Conservation (phyloP, 257 asterid species). For the Paraleonurus japonicus region DNA sequence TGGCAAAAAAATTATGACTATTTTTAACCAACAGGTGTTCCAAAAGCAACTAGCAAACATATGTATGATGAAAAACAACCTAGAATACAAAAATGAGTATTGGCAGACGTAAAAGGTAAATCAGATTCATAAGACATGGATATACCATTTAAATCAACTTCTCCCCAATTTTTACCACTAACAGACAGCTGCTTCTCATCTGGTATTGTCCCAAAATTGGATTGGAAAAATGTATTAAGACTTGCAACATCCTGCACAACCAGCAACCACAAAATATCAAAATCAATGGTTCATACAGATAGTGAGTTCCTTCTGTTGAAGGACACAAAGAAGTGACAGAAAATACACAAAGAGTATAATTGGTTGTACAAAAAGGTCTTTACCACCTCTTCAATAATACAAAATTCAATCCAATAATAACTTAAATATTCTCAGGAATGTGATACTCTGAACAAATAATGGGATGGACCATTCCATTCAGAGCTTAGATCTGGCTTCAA, state of each 20-base stretch:
- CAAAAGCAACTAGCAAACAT: not conserved
- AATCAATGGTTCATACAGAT: not conserved
- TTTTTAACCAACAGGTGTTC: not conserved
- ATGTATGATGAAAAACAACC: not conserved
- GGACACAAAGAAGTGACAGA: conserved; percentile 10
- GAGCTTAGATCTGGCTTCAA: too few species aligned
- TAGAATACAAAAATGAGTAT: not conserved
- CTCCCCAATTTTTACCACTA: conserved; percentile 99
- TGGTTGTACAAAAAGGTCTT: too few species aligned
- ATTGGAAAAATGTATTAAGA: conserved; percentile 70
- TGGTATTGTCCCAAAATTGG: conserved; percentile 60
- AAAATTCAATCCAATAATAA: not conserved
- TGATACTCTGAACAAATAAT: too few species aligned
- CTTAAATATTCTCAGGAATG: not conserved
- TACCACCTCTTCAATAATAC: not conserved
- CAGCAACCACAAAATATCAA: conserved; percentile 24
- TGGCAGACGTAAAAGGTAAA: not conserved
- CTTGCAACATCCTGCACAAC: conserved; percentile 71
- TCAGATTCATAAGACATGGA: not conserved
- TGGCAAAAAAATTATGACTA: not conserved
- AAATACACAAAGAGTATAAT: not conserved
- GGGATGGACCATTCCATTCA: too few species aligned
- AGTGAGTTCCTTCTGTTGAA: not conserved
- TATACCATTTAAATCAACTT: conserved; percentile 87
- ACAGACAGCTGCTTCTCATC: conserved; percentile 94